phyloP scores from a whole-genome alignment of 140 eudicot genomes.

The Cichorium intybus region DNA sequence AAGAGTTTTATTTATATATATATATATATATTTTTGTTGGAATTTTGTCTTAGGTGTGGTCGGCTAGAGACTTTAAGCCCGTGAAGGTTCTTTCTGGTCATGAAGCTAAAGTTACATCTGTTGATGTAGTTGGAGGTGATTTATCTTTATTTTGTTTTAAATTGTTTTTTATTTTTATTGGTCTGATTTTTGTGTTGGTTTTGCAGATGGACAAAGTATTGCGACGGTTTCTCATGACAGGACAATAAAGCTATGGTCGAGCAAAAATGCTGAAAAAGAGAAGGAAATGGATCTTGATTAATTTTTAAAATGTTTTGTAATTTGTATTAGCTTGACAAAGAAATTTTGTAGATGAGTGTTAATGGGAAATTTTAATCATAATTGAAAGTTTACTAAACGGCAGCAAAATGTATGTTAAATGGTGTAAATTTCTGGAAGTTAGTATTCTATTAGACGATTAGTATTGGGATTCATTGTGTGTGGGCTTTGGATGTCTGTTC shows the following conservation, averaged over 20 bases:
- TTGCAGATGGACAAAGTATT: slow-evolving; percentile 84
- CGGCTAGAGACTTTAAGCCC: slow-evolving; percentile 87
- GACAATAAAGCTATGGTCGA: slow-evolving; percentile 82
- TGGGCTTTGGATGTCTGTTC: too few relatives aligned
- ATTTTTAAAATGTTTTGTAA: background rate
- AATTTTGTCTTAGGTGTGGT: slow-evolving; percentile 70
- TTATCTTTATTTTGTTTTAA: background rate
- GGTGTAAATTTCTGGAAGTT: too few relatives aligned
- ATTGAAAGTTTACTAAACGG: too few relatives aligned
- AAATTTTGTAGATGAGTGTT: background rate
- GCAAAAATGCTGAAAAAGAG: slow-evolving; percentile 51
- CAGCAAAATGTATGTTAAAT: too few relatives aligned
- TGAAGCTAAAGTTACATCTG: slow-evolving; percentile 76
- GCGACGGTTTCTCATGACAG: slow-evolving; percentile 91
- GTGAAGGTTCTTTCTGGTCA: slow-evolving; percentile 93
- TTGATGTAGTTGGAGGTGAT: slow-evolving; percentile 80
- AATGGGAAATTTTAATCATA: too few relatives aligned
- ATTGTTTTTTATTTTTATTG: background rate
- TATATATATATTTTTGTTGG: too few relatives aligned
- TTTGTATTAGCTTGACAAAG: background rate
- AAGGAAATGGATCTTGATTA: slow-evolving; percentile 81
- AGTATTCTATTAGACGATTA: too few relatives aligned
- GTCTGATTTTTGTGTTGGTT: background rate
- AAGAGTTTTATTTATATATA: slow-evolving; percentile 3
- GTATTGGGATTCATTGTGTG: too few relatives aligned